Base-by-base conservation (phyloP, 2,329 filamentous ascomycete genomes). In the Diaporthe citrichinensis region DNA sequence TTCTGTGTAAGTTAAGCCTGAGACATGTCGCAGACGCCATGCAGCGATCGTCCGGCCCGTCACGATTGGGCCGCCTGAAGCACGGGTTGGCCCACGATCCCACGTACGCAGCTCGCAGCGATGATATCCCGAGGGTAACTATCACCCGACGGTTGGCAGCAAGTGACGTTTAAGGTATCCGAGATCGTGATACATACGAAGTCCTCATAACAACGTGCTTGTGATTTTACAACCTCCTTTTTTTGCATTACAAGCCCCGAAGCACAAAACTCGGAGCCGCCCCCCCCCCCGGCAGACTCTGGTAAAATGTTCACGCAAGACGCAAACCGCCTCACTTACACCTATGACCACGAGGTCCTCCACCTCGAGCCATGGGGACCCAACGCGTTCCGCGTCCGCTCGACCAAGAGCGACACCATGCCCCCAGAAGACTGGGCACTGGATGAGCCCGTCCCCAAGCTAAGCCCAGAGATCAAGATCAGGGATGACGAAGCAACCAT, bases 361-460 rank as follows among this genome's bases (percentile, higher is more conserved):
- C 85, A 86, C 82, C 82, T 90, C 71, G 86, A 89, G 69, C 80
- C 87, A 49, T 89, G 87, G 87, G 87, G 87, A 23, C 76, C 80
- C 15, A 85, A 88, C 76, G 86, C 87, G 1, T 78, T 89, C 8
- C 86, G 88, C 46, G 80, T 89, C 8, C 85, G 88, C 31, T 84
- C 86, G 2, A 88, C 87, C 23, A 86, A 87, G 76, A 79, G 74
- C 65, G 74, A 71, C 55, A 61, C 74, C 25, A 83, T 87, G 79
- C 83, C 85, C 3, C 23, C 75, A 28, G 83, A 86, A 74, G 79
- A 85, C 72, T 87, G 86, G 85, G 86, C 86, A 2, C 80, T 88
- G 23, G 78, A 82, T 5, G 78, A 81, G 57, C 74, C 78, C 1
- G 65, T 79, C n/a, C 78, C 81, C 0, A 61, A 74, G 4, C 51